These are phyloP conservation scores for Lichina pygmaea DNA, from an alignment of 495 filamentous ascomycete species.

Conservation along the genomic window DNA sequence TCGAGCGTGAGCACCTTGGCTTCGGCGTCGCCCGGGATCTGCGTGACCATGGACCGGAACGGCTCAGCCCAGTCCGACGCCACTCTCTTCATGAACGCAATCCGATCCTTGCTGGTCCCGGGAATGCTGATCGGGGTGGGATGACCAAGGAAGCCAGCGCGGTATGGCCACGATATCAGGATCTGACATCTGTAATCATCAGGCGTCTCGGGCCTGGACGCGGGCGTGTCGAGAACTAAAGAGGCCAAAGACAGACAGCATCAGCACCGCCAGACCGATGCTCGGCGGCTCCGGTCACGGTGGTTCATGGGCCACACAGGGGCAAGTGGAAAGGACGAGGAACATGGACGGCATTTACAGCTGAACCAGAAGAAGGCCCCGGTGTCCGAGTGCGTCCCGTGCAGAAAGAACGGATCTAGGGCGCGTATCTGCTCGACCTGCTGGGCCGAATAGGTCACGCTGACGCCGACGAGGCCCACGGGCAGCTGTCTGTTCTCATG, in stretches of 20 bases:
- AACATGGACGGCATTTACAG: constrained; percentile 5
- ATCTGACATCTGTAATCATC: constrained; percentile 21
- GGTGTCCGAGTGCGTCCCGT: constrained; percentile 27
- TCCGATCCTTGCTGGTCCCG: constrained; percentile 11
- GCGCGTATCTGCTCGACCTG: constrained; percentile 16
- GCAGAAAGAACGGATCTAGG: constrained; percentile 33
- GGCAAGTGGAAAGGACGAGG: too few species aligned
- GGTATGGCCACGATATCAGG: constrained; percentile 24
- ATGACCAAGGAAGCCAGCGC: constrained; percentile 8
- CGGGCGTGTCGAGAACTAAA: constrained; percentile 3
- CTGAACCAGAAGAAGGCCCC: constrained; percentile 29
- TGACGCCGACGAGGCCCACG: constrained; percentile 20
- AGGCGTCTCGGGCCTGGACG: background rate
- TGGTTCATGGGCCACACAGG: too few species aligned
- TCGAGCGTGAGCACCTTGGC: constrained; percentile 23
- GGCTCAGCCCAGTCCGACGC: constrained; percentile 27
- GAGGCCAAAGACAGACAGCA: background rate
- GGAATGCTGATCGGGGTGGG: constrained; percentile 14
- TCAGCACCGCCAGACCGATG: too few species aligned
- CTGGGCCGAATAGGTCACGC: constrained; percentile 14
- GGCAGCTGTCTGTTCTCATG: constrained; percentile 18
- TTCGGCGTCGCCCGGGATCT: constrained; percentile 19
- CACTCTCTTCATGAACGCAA: constrained; percentile 24
- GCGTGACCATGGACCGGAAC: constrained; percentile 19
- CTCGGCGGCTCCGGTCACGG: too few species aligned